phyloP scores from a whole-genome alignment of 2,329 filamentous ascomycete genomes.

The Elsinoe ampelina region DNA sequence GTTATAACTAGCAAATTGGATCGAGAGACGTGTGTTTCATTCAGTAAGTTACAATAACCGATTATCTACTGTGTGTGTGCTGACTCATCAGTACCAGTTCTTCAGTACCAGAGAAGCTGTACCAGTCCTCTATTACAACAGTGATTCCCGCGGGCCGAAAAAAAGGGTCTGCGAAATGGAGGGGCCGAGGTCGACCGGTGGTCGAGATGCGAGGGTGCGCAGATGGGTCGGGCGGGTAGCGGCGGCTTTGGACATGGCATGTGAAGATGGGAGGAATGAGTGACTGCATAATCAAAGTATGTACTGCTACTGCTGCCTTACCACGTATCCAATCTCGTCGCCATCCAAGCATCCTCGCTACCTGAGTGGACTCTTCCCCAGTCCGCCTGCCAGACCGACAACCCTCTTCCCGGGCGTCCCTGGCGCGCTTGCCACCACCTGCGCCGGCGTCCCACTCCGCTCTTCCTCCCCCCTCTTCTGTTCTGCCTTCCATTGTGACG shows the following conservation, averaged over 20 bases:
- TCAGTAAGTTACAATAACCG: no score
- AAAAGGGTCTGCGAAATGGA: not conserved
- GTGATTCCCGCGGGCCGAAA: not conserved
- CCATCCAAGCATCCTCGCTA: conserved; percentile 11
- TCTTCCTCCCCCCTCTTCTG: conserved; percentile 17
- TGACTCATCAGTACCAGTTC: no score
- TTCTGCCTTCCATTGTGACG: conserved; percentile 18
- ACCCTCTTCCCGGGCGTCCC: conserved; percentile 25
- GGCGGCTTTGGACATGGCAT: not conserved
- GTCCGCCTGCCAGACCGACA: conserved; percentile 20
- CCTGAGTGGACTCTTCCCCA: conserved; percentile 27
- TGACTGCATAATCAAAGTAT: not conserved
- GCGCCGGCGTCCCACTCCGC: conserved; percentile 19
- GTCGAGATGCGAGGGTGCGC: not conserved
- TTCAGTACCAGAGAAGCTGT: no score
- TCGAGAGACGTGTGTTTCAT: no score
- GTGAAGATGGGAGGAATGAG: not conserved
- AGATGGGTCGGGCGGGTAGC: not conserved
- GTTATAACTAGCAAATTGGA: no score
- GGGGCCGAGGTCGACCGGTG: not conserved
- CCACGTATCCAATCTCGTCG: not conserved
- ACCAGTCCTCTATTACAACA: no score
- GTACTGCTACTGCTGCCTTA: not conserved
- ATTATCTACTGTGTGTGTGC: no score
- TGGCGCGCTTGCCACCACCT: conserved; percentile 22